Conservation (phyloP, 257 asterid species). For the Gynochthodes officinalis region DNA sequence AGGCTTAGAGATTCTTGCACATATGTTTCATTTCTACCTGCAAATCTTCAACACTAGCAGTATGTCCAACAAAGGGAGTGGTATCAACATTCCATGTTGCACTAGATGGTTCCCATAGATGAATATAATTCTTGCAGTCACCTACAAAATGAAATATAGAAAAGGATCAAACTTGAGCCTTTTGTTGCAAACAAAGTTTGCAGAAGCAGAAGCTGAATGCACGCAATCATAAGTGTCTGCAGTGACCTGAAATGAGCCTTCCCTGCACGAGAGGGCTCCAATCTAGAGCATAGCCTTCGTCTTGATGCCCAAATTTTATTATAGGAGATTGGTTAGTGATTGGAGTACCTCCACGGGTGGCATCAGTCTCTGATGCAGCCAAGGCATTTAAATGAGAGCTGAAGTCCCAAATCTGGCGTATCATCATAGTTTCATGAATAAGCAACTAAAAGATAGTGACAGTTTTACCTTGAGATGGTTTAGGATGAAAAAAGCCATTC, state of each 20-base stretch:
- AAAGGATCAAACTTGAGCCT: constrained; percentile 5
- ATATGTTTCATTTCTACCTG: constrained; percentile 40
- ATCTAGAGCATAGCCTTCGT: constrained; percentile 95
- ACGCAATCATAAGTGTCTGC: constrained; percentile 4
- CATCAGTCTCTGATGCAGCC: constrained; percentile 52
- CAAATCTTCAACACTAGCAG: constrained; percentile 87
- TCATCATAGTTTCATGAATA: neutral
- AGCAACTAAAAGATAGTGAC: neutral
- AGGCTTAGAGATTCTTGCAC: neutral
- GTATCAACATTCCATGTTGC: constrained; percentile 74
- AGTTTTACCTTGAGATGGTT: neutral
- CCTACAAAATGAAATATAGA: constrained; percentile 35
- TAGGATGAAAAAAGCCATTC: neutral
- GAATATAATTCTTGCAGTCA: constrained; percentile 79
- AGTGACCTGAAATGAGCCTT: constrained; percentile 75
- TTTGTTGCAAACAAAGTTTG: neutral
- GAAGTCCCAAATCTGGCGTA: constrained; percentile 84
- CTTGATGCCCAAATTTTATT: constrained; percentile 76
- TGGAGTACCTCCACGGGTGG: constrained; percentile 40
- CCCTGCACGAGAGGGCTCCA: constrained; percentile 96
- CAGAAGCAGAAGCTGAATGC: neutral
- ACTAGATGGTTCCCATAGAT: constrained; percentile 92
- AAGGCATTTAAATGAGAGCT: constrained; percentile 71
- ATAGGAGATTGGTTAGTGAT: constrained; percentile 66
- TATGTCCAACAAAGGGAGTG: constrained; percentile 34